These are phyloP conservation scores for Sphaerulina musiva DNA, from an alignment of 2,329 filamentous ascomycete genomes.

Conservation along the genomic window DNA sequence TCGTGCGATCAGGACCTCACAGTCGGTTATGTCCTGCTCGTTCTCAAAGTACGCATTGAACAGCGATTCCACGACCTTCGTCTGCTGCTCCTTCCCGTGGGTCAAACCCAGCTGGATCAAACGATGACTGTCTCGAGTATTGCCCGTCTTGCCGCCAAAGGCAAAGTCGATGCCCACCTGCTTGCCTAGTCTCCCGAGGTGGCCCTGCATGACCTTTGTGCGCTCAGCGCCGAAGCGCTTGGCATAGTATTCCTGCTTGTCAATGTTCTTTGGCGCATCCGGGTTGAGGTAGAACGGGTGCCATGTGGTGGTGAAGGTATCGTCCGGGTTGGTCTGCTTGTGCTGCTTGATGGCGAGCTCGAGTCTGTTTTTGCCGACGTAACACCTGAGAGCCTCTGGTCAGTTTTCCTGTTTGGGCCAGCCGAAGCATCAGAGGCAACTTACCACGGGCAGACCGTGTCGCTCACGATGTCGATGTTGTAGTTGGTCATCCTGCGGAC, in stretches of 20 bases:
- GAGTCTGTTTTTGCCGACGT: slow-evolving; percentile 70
- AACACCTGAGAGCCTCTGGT: slow-evolving; percentile 44
- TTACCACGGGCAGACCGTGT: slow-evolving; percentile 67
- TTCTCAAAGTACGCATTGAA: slow-evolving; percentile 52
- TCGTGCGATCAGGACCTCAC: slow-evolving; percentile 36
- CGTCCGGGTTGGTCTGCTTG: slow-evolving; percentile 51
- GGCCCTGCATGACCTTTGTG: slow-evolving; percentile 50
- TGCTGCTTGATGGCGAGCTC: slow-evolving; percentile 61
- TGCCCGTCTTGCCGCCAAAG: slow-evolving; percentile 64
- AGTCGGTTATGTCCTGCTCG: slow-evolving; percentile 44
- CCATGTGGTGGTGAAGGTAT: slow-evolving; percentile 70
- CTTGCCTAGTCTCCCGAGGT: slow-evolving; percentile 53
- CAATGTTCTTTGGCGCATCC: slow-evolving; percentile 47
- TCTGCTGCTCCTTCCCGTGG: slow-evolving; percentile 51
- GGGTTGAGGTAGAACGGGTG: slow-evolving; percentile 76
- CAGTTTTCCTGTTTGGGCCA: not conserved
- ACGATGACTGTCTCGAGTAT: slow-evolving; percentile 73
- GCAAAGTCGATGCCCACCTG: slow-evolving; percentile 67
- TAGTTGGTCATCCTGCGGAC: slow-evolving; percentile 60
- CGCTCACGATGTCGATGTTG: slow-evolving; percentile 70
- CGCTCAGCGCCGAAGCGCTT: slow-evolving; percentile 60
- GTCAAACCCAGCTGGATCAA: slow-evolving; percentile 62
- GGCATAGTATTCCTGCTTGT: slow-evolving; percentile 54
- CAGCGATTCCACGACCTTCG: slow-evolving; percentile 54
- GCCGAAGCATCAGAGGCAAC: not conserved